Percentiles rank a stretch among this genome's conserved stretches.
phyloP scores from a whole-genome alignment of 2,329 filamentous ascomycete genomes.

The Xylaria sp. region DNA sequence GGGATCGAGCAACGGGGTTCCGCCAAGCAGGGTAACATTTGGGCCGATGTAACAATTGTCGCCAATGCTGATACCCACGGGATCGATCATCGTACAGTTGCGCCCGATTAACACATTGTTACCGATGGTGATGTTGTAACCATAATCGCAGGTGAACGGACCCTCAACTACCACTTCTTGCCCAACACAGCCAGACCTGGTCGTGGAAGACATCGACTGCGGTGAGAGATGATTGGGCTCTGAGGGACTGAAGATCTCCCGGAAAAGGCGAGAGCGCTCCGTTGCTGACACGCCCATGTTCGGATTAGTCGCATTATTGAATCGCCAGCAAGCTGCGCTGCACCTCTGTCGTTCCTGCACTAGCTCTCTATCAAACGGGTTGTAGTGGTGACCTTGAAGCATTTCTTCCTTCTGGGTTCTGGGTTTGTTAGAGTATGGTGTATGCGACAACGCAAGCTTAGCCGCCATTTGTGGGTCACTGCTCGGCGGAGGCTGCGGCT shows the following conservation, averaged over 20 bases:
- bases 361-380: slow-evolving; percentile 71
- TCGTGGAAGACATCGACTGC: slow-evolving; percentile 46
- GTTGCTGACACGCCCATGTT: slow-evolving; percentile 63
- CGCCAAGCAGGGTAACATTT: slow-evolving; percentile 80
- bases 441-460: slow-evolving; percentile 54
- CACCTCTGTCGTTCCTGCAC: slow-evolving; percentile 81
- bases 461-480: slow-evolving; percentile 51
- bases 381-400: slow-evolving; percentile 73
- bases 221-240: slow-evolving; percentile 53
- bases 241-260: slow-evolving; percentile 63
- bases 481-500: slow-evolving; percentile 31
- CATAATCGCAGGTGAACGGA: slow-evolving; percentile 90
- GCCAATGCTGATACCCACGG: slow-evolving; percentile 77
- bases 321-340: slow-evolving; percentile 72
- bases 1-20: slow-evolving; percentile 66
- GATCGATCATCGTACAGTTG: slow-evolving; percentile 81
- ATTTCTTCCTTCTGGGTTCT: slow-evolving; percentile 84
- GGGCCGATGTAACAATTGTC: slow-evolving; percentile 72
- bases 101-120: slow-evolving; percentile 78
- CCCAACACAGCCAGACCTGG: slow-evolving; percentile 60
- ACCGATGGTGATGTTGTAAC: slow-evolving; percentile 87
- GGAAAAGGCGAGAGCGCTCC: slow-evolving; percentile 65
- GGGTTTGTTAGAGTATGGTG: slow-evolving; percentile 40
- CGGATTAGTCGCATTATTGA: slow-evolving; percentile 78
- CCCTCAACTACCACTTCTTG: slow-evolving; percentile 73